These are phyloP conservation scores for Cladorrhinum sp. DNA, from an alignment of 2,329 filamentous ascomycete species.

Conservation along the genomic window DNA sequence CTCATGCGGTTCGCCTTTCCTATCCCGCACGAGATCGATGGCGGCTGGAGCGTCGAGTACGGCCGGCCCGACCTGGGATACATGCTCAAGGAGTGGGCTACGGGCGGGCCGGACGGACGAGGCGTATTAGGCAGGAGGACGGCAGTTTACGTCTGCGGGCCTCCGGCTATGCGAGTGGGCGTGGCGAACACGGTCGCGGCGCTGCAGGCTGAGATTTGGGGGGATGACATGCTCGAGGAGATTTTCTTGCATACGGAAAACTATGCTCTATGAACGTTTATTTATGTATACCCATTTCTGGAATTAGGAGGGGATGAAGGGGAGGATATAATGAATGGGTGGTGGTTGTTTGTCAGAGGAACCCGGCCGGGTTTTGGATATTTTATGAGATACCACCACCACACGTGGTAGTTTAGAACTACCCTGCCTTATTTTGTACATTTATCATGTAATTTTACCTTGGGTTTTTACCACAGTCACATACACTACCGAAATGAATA, in stretches of 20 bases:
- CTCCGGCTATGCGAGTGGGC: conserved; percentile 79
- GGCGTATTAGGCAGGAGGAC: conserved; percentile 75
- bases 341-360: neutral
- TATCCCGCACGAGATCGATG: conserved; percentile 62
- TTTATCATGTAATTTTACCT: no score
- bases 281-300: no score
- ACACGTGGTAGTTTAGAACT: no score
- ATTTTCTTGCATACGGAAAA: conserved; percentile 95
- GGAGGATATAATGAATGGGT: no score
- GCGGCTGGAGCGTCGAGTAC: conserved; percentile 90
- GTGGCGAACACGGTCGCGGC: conserved; percentile 82
- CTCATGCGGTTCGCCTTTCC: conserved; percentile 89
- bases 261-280: conserved; percentile 70
- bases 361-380: neutral
- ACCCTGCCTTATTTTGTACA: no score
- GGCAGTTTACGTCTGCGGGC: conserved; percentile 91
- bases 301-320: no score
- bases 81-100: conserved; percentile 79
- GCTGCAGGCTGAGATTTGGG: conserved; percentile 81
- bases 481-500: no score
- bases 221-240: conserved; percentile 74
- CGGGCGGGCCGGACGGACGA: conserved; percentile 61
- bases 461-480: no score
- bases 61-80: conserved; percentile 83
- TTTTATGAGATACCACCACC: neutral